Percentiles rank a stretch among this genome's conserved stretches.
Evolutionary conservation across 352 stramenopile genomes (phyloP).

Genomic region (Vaucheria bursata): DNA sequence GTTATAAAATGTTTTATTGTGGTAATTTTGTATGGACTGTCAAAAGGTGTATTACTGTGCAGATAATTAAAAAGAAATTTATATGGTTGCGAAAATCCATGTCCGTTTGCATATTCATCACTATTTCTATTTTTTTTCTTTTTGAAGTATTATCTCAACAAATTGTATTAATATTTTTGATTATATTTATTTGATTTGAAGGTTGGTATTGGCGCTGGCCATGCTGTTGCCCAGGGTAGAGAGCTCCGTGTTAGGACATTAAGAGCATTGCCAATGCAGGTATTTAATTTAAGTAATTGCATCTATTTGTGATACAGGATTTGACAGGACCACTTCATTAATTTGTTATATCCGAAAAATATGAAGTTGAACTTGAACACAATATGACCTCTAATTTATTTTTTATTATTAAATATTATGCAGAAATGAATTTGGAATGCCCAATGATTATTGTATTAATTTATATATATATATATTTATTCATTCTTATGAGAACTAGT

Average conservation of each 20-base stretch:
- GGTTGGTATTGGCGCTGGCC: slow-evolving; percentile 22
- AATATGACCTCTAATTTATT: neutral
- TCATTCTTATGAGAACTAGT: no score
- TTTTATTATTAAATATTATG: no score
- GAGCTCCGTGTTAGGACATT: slow-evolving; percentile 26
- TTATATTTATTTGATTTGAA: no score
- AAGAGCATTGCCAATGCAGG: slow-evolving; percentile 33
- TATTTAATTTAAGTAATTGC: no score
- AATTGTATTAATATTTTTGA: no score
- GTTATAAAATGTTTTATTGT: no score
- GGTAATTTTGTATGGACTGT: no score
- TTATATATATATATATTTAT: no score
- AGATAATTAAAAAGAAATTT: no score
- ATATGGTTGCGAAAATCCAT: neutral
- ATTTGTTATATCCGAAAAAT: neutral
- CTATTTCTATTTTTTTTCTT: neutral
- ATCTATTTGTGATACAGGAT: neutral
- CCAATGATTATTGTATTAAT: no score
- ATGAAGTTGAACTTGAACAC: neutral
- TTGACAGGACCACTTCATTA: neutral
- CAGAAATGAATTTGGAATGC: no score
- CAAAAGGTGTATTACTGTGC: no score
- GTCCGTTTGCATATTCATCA: neutral
- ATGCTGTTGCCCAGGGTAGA: slow-evolving; percentile 24
- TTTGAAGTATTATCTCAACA: neutral